phyloP scores from a whole-genome alignment of 176 grass and related monocot species.

The Urochloa ruziziensis region DNA sequence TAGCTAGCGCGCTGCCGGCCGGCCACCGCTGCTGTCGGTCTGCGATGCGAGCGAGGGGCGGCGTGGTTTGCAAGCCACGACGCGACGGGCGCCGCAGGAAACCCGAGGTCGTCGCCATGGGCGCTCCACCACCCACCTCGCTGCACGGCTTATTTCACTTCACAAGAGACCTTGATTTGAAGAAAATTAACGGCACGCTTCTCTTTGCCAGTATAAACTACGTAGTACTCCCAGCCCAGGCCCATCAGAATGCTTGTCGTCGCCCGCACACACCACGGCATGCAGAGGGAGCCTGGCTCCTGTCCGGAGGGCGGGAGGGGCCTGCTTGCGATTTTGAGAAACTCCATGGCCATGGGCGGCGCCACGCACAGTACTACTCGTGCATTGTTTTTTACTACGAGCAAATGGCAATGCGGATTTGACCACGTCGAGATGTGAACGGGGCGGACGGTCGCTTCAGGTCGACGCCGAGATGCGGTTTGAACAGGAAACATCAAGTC shows the following conservation, averaged over 20 bases:
- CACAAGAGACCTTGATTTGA: not conserved
- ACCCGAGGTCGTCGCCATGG: not conserved
- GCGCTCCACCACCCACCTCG: not conserved
- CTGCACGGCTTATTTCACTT: constrained; percentile 29
- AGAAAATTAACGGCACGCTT: not conserved
- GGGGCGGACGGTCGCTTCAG: constrained; percentile 21
- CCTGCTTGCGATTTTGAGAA: no score
- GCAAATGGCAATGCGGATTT: not conserved
- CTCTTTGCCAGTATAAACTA: not conserved
- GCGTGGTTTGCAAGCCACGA: constrained; percentile 27
- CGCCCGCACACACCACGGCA: no score
- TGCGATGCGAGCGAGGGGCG: not conserved
- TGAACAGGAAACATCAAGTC: constrained; percentile 32
- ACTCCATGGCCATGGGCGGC: no score
- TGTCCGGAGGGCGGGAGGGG: no score
- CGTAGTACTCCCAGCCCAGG: no score
- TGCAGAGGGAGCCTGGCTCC: no score
- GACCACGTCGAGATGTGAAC: constrained; percentile 27
- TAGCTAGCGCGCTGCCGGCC: no score
- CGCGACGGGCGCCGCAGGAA: not conserved
- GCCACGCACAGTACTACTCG: no score
- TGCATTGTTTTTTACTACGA: not conserved
- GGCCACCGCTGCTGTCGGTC: not conserved
- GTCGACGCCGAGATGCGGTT: not conserved
- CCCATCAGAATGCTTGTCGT: constrained; percentile 25